A percentile compares a stretch with the other conserved stretches of the same genome.
phyloP scores from a whole-genome alignment of 768 basidiomycete species.

The Cyathus striatus region DNA sequence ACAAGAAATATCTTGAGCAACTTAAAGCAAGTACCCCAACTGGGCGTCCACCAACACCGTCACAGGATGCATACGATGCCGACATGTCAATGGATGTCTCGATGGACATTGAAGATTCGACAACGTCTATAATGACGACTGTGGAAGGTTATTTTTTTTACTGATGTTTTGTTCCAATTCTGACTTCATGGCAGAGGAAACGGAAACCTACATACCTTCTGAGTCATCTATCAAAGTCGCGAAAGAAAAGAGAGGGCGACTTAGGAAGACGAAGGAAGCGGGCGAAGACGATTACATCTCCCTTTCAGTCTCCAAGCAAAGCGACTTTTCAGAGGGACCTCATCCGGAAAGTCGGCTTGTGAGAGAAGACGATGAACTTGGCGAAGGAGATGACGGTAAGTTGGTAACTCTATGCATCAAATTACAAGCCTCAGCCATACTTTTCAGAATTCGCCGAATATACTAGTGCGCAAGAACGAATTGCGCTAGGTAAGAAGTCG shows the following conservation, averaged over 20 bases:
- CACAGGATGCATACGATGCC: slow-evolving; percentile 39
- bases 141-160: not conserved
- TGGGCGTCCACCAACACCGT: slow-evolving; percentile 35
- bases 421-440: not conserved
- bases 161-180: not conserved
- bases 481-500: slow-evolving; percentile 81
- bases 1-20: slow-evolving; percentile 67
- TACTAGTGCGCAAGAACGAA: slow-evolving; percentile 82
- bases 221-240: slow-evolving; percentile 68
- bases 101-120: slow-evolving; percentile 22
- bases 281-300: slow-evolving; percentile 76
- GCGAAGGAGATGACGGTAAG: slow-evolving; percentile 85
- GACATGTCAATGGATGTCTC: slow-evolving; percentile 43
- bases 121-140: not conserved
- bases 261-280: slow-evolving; percentile 43
- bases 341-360: slow-evolving; percentile 81
- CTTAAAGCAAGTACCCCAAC: slow-evolving; percentile 74
- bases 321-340: slow-evolving; percentile 58
- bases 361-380: slow-evolving; percentile 84
- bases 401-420: slow-evolving; percentile 1
- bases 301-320: slow-evolving; percentile 56
- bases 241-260: slow-evolving; percentile 69
- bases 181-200: slow-evolving; percentile 23
- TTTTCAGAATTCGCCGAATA: slow-evolving; percentile 76
- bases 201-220: slow-evolving; percentile 54